Conservation (phyloP, 306 rosid genomes). For the Vigna unguiculata region DNA sequence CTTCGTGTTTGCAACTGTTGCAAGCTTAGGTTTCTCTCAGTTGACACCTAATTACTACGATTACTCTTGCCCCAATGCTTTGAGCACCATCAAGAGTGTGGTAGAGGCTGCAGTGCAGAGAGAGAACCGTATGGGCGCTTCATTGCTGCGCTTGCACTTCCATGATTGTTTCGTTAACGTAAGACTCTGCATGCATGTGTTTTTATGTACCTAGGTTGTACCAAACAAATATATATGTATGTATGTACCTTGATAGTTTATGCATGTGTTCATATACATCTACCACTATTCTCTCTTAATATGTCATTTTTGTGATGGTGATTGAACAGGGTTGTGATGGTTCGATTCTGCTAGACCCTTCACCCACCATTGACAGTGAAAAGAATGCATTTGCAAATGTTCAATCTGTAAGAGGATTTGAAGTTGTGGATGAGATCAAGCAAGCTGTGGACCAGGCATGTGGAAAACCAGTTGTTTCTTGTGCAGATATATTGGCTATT, state of each 20-base stretch:
- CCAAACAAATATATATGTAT: no score
- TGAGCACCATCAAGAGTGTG: conserved; percentile 40
- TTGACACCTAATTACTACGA: conserved; percentile 48
- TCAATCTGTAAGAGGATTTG: background rate
- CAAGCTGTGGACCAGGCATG: background rate
- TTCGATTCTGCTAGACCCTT: background rate
- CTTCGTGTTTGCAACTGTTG: conserved; percentile 31
- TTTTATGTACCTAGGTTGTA: background rate
- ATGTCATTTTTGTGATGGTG: background rate
- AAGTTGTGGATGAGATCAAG: background rate
- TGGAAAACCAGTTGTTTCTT: background rate
- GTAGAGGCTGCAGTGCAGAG: conserved; percentile 43
- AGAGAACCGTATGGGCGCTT: conserved; percentile 57
- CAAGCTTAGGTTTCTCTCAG: conserved; percentile 34
- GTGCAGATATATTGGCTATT: background rate
- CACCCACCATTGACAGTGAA: background rate
- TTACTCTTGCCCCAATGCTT: conserved; percentile 47
- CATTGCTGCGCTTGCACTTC: conserved; percentile 55
- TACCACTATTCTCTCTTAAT: no score
- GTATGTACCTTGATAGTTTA: no score
- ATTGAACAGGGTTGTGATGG: background rate
- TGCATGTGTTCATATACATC: background rate
- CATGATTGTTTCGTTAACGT: conserved; percentile 65
- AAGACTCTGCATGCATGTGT: background rate
- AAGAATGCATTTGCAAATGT: background rate